Evolutionary conservation across 169 alveolate genomes (phyloP).

Genomic region (Cryptosporidium parvum): DNA sequence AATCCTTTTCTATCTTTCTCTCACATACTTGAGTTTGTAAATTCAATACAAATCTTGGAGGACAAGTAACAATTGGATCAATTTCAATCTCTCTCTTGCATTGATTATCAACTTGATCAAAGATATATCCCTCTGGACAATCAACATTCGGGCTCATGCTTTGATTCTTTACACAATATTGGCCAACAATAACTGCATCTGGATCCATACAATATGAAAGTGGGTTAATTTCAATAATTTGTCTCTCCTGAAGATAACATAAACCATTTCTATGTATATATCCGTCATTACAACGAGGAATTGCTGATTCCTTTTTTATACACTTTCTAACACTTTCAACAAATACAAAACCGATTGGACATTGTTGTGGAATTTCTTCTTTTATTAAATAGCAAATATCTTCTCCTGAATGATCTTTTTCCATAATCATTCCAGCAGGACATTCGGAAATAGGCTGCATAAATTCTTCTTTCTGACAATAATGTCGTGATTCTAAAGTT

Average conservation of each 20-base stretch:
- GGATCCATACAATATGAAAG: conserved; percentile 55
- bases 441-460: conserved; percentile 57
- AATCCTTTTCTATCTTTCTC: conserved; percentile 57
- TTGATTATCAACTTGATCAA: not conserved
- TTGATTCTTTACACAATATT: conserved; percentile 36
- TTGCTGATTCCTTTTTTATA: conserved; percentile 11
- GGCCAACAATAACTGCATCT: conserved; percentile 43
- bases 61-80: conserved; percentile 66
- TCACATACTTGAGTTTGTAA: conserved; percentile 26
- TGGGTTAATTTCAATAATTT: conserved; percentile 8
- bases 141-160: conserved; percentile 28
- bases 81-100: conserved; percentile 35
- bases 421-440: conserved; percentile 39
- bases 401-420: conserved; percentile 25
- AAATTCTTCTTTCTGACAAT: conserved; percentile 36
- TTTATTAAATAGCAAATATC: conserved; percentile 29
- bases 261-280: conserved; percentile 35
- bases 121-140: conserved; percentile 33
- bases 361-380: conserved; percentile 36
- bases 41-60: conserved; percentile 53
- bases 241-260: conserved; percentile 35
- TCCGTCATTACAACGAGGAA: conserved; percentile 27
- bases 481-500: not conserved
- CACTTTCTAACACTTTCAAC: conserved; percentile 26
- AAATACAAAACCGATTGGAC: conserved; percentile 46